Base-by-base conservation (phyloP, 208 protist genomes). In the Wallacemonas collosoma region DNA sequence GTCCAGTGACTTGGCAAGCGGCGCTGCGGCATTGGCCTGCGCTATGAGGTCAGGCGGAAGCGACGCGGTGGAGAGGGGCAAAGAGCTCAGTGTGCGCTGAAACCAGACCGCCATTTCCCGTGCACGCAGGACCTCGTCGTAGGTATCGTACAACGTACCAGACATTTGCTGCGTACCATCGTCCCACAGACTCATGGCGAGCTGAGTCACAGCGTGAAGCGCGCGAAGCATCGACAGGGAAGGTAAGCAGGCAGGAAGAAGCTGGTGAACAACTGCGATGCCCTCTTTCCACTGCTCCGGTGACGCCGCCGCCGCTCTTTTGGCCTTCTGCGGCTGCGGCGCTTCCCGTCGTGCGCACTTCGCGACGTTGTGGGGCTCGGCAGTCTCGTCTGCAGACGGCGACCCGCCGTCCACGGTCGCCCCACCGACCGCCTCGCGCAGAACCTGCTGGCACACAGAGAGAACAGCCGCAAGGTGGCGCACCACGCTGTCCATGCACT, bases 171-270 rank as follows among this genome's bases (percentile, higher is more conserved):
- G 87, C 36, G 93, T 97, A 48, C 81, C 85, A 45, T 97, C 93
- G 66, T 97, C 93, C 90, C 93, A 97, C 26, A 97, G 79, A 6
- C 79, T 82, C 83, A 95, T 94, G 55, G 93, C 85, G 41, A 97
- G 72, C 73, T 92, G 85, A 54, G 83, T 88, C 36, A 88, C 80
- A n/a, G 64, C 62, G 60, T 78, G 53, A 11, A 97, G 68, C 36
- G 75, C 76, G 17, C 68, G 15, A 12, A 71, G 64, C 71, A 97
- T 77, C 57, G 78, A 71, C 11, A 54, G 43, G 1, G 86, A 85
- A 1, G 80, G 64, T 17, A 69, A 57, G 70, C 83, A 93, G 35
- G 71, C 15, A 45, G 43, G 9, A 74, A 41, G 36, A 81, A 72
- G 71, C 66, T 61, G 6, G 45, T 17, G 11, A 15, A 48, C 39